phyloP scores from a whole-genome alignment of 2,329 filamentous ascomycete species.

The Grosmannia serpens region DNA sequence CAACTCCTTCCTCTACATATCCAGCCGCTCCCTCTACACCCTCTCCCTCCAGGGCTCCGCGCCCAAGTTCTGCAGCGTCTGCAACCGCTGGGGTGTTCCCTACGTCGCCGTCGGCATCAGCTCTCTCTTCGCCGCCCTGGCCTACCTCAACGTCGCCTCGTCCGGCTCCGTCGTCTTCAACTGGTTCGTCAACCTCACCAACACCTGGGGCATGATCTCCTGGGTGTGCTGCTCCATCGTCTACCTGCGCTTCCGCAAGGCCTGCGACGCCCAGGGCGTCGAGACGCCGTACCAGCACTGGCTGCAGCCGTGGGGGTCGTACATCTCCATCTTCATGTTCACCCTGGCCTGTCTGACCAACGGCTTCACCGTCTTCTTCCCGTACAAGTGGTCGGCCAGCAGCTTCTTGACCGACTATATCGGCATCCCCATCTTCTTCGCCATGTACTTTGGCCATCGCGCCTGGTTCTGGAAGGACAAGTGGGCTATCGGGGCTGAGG shows the following conservation, averaged over 20 bases:
- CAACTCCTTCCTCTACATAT: constrained; percentile 51
- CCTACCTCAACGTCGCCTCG: constrained; percentile 31
- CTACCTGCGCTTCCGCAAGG: constrained; percentile 58
- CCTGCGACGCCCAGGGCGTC: constrained; percentile 52
- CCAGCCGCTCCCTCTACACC: constrained; percentile 47
- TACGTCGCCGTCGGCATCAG: constrained; percentile 45
- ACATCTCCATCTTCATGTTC: constrained; percentile 44
- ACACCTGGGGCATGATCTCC: constrained; percentile 56
- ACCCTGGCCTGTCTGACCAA: constrained; percentile 18
- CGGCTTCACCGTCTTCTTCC: constrained; percentile 19
- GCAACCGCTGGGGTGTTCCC: constrained; percentile 39
- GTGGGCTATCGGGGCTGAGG: neutral
- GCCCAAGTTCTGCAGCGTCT: constrained; percentile 42
- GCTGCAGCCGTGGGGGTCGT: constrained; percentile 54
- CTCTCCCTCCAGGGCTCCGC: constrained; percentile 48
- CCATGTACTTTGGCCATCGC: constrained; percentile 27
- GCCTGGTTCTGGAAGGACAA: constrained; percentile 13
- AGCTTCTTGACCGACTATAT: constrained; percentile 25
- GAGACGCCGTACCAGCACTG: constrained; percentile 50
- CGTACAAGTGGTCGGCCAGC: constrained; percentile 21
- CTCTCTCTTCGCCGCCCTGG: constrained; percentile 33
- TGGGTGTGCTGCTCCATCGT: constrained; percentile 56
- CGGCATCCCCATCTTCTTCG: constrained; percentile 15
- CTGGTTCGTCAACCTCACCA: constrained; percentile 38
- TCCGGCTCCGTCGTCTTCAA: constrained; percentile 15